Evolutionary conservation across 1,139 yeast species (phyloP).

Genomic region (Diutina ranongensis): DNA sequence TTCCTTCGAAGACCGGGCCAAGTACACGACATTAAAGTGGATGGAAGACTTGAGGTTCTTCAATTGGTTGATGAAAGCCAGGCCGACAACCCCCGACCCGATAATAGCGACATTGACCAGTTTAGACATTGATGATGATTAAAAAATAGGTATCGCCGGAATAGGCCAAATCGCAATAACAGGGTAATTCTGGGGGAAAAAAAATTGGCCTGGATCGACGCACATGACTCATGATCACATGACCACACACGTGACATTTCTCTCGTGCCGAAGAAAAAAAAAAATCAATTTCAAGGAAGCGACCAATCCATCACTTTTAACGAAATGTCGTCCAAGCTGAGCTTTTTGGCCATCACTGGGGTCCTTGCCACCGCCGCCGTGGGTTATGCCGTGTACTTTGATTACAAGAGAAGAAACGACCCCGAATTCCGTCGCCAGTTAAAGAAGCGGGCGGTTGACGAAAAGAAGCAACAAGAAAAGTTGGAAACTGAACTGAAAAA

Average conservation of each 20-base stretch:
- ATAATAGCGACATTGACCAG: conserved; percentile 72
- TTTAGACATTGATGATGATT: conserved; percentile 14
- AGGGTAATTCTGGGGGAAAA: no score
- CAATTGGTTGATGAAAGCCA: conserved; percentile 59
- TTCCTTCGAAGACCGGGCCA: conserved; percentile 60
- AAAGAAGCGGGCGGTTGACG: conserved; percentile 49
- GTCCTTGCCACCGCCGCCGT: conserved; percentile 39
- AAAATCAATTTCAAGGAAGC: no score
- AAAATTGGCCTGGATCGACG: no score
- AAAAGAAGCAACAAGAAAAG: conserved; percentile 44
- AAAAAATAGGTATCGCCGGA: no score
- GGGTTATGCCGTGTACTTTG: conserved; percentile 83
- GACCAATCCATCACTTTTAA: background rate
- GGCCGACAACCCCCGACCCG: conserved; percentile 93
- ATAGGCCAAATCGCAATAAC: no score
- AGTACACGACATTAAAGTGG: conserved; percentile 63
- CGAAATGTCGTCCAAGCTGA: conserved; percentile 1
- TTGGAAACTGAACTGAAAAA: conserved; percentile 50
- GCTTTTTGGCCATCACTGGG: background rate
- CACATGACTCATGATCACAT: no score
- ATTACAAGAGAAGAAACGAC: conserved; percentile 79
- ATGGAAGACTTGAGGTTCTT: conserved; percentile 53
- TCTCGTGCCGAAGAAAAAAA: background rate
- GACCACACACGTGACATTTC: background rate
- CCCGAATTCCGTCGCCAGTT: conserved; percentile 70